Conservation (phyloP, 768 basidiomycete species). For the Pisolithus orientalis region DNA sequence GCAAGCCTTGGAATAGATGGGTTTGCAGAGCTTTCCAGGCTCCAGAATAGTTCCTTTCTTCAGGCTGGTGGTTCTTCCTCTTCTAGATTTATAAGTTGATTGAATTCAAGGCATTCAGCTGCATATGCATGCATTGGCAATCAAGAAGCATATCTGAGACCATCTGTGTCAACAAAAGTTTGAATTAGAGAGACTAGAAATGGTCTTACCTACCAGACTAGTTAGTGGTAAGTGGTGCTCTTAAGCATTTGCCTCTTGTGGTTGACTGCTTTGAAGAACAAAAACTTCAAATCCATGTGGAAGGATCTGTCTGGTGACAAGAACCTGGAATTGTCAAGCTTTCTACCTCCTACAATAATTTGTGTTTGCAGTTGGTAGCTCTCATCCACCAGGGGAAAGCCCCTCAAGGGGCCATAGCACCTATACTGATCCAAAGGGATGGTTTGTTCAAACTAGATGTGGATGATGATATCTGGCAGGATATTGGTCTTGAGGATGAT, state of each 20-base stretch:
- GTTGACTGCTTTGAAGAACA: slow-evolving; percentile 7
- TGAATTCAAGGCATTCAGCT: too few relatives aligned
- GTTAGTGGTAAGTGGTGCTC: too few relatives aligned
- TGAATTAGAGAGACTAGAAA: too few relatives aligned
- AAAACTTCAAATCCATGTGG: slow-evolving; percentile 24
- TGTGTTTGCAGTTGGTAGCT: slow-evolving; percentile 16
- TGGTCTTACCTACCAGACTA: too few relatives aligned
- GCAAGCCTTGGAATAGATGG: too few relatives aligned
- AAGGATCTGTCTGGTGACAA: slow-evolving; percentile 16
- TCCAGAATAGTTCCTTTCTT: slow-evolving; percentile 9
- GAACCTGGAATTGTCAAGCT: slow-evolving; percentile 23
- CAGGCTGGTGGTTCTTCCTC: not conserved
- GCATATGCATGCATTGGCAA: too few relatives aligned
- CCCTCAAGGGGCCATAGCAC: slow-evolving; percentile 17
- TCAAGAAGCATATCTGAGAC: too few relatives aligned
- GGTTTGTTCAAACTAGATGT: slow-evolving; percentile 29
- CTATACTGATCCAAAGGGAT: slow-evolving; percentile 14
- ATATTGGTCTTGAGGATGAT: slow-evolving; percentile 24
- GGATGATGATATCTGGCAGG: slow-evolving; percentile 33
- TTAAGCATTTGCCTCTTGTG: not conserved
- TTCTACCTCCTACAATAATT: slow-evolving; percentile 23
- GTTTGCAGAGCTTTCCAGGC: not conserved
- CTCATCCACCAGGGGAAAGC: slow-evolving; percentile 16
- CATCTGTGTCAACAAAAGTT: too few relatives aligned
- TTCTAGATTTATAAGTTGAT: too few relatives aligned